Evolutionary conservation across 2,329 filamentous ascomycete species (phyloP).

Genomic region (Epichloe gansuensis): DNA sequence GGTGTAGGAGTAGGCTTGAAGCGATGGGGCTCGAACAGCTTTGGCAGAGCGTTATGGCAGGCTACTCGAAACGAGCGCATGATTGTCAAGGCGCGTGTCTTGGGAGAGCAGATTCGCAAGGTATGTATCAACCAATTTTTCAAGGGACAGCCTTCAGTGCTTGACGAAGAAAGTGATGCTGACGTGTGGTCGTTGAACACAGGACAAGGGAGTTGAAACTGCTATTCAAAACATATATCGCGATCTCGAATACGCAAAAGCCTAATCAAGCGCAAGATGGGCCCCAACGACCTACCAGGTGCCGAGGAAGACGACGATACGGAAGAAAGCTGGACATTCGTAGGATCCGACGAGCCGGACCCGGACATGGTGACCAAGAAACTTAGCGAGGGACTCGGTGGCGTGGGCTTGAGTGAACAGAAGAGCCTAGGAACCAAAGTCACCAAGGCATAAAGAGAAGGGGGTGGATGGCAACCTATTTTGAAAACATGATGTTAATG

Average conservation of each 20-base stretch:
- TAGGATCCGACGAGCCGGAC: slow-evolving; percentile 46
- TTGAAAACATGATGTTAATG: neutral
- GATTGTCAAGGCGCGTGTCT: slow-evolving; percentile 68
- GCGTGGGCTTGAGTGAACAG: slow-evolving; percentile 9
- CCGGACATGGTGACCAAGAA: slow-evolving; percentile 30
- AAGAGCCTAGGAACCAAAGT: slow-evolving; percentile 15
- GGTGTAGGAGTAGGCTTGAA: slow-evolving; percentile 84
- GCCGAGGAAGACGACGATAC: slow-evolving; percentile 43
- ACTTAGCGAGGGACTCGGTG: slow-evolving; percentile 23
- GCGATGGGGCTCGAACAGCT: slow-evolving; percentile 76
- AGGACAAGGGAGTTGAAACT: slow-evolving; percentile 83
- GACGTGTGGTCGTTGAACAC: slow-evolving; percentile 4
- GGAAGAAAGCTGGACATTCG: slow-evolving; percentile 83
- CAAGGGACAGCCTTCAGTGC: neutral
- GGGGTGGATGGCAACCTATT: neutral
- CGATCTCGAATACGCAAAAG: slow-evolving; percentile 85
- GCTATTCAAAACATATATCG: slow-evolving; percentile 91
- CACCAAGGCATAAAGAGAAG: neutral
- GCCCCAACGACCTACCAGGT: slow-evolving; percentile 33
- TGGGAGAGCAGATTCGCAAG: slow-evolving; percentile 80
- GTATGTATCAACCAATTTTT: slow-evolving; percentile 37
- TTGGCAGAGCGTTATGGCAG: slow-evolving; percentile 81
- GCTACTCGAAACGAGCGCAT: slow-evolving; percentile 83
- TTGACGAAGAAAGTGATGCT: neutral
- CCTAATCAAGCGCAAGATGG: slow-evolving; percentile 56